These are phyloP conservation scores for Cytidiella melzeri DNA, from an alignment of 768 basidiomycete species.

Conservation along the genomic window DNA sequence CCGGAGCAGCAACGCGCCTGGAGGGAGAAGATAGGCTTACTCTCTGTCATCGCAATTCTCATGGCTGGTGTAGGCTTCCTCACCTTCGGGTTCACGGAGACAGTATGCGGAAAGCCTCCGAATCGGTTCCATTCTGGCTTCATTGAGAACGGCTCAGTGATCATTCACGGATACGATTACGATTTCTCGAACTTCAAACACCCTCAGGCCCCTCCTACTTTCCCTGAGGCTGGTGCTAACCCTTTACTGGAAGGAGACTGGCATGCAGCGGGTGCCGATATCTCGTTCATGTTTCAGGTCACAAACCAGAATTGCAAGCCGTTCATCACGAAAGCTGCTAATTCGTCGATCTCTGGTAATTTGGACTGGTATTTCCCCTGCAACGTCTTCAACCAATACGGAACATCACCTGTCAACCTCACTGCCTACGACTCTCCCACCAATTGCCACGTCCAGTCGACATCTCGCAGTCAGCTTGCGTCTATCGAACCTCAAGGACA, in stretches of 20 bases:
- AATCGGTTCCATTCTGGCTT: constrained; percentile 77
- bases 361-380: constrained; percentile 98
- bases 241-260: constrained; percentile 76
- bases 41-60: constrained; percentile 69
- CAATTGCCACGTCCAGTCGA: constrained; percentile 65
- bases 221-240: constrained; percentile 70
- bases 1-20: constrained; percentile 95
- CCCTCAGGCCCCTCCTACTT: constrained; percentile 55
- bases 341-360: constrained; percentile 62
- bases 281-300: constrained; percentile 92
- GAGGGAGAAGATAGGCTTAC: constrained; percentile 96
- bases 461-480: constrained; percentile 48
- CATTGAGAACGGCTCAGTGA: constrained; percentile 72
- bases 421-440: constrained; percentile 59
- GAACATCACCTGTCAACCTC: constrained; percentile 52
- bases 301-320: constrained; percentile 78
- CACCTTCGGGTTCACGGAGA: constrained; percentile 95
- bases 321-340: constrained; percentile 64
- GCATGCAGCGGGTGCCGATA: constrained; percentile 81
- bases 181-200: constrained; percentile 86
- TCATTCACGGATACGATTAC: constrained; percentile 94
- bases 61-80: constrained; percentile 97
- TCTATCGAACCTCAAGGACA: constrained; percentile 59
- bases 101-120: constrained; percentile 86
- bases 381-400: constrained; percentile 78